These are phyloP conservation scores for Iris pallida DNA, from an alignment of 116 monocot genomes.

Conservation along the genomic window DNA sequence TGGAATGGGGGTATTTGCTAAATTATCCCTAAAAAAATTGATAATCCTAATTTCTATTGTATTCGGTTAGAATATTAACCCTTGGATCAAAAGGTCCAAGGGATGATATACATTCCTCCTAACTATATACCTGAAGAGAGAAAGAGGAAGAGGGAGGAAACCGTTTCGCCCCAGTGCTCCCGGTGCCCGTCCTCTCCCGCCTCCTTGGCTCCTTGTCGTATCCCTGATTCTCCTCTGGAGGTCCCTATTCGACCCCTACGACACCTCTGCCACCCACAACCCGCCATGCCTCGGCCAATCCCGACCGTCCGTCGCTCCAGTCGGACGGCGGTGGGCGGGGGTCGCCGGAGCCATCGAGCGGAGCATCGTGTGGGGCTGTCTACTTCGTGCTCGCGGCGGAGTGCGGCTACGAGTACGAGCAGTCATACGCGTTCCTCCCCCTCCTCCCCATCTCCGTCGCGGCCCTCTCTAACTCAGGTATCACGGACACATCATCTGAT, in stretches of 20 bases:
- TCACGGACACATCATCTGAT: not conserved
- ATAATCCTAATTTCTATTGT: too few species aligned
- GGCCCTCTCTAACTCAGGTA: constrained; percentile 62
- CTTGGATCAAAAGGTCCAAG: too few species aligned
- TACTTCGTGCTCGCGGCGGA: constrained; percentile 80
- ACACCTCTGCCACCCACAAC: constrained; percentile 81
- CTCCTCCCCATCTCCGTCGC: constrained; percentile 49
- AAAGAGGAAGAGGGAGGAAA: not conserved
- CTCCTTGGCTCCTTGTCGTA: constrained; percentile 57
- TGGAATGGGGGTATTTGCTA: too few species aligned
- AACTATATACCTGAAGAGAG: not conserved
- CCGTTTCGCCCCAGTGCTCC: constrained; percentile 26
- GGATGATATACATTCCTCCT: too few species aligned
- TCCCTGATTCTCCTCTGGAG: constrained; percentile 44
- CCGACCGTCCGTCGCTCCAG: constrained; percentile 3
- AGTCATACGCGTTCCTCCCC: constrained; percentile 85
- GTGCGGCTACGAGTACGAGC: constrained; percentile 99
- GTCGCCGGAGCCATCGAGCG: constrained; percentile 51
- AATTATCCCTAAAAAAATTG: too few species aligned
- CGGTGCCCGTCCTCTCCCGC: constrained; percentile 49
- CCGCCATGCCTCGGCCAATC: constrained; percentile 49
- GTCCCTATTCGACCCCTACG: constrained; percentile 71
- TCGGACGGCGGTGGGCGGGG: constrained; percentile 29
- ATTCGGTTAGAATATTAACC: too few species aligned
- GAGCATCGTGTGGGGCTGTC: constrained; percentile 85